A percentile compares a stretch with the other conserved stretches of the same genome.
Evolutionary conservation across 1,284 basidiomycete genomes (phyloP).

Genomic region (Sanghuangporus weigelae): DNA sequence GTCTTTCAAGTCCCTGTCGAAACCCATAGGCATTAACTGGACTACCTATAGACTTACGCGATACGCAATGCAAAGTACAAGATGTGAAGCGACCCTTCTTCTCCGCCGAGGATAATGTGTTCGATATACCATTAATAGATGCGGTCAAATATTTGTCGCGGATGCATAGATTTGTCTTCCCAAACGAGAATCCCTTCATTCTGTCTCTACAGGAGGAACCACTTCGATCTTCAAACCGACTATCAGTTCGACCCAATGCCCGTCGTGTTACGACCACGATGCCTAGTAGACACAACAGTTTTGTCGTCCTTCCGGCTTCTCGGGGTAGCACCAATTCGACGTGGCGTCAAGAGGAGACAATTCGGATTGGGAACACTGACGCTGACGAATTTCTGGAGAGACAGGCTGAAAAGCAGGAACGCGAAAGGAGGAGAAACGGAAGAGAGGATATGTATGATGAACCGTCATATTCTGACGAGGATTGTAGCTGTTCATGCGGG

Average conservation of each 20-base stretch:
- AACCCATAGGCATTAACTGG: background rate
- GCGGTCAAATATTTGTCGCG: background rate
- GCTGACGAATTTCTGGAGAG: background rate
- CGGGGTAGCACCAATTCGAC: background rate
- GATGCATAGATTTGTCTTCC: background rate
- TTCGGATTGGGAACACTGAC: constrained; percentile 10
- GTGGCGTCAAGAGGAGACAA: background rate
- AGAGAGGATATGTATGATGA: background rate
- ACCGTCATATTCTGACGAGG: background rate
- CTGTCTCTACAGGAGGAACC: background rate
- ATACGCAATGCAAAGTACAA: constrained; percentile 2
- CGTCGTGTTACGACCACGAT: background rate
- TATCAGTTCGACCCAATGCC: background rate
- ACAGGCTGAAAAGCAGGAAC: background rate
- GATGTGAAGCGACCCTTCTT: constrained; percentile 5
- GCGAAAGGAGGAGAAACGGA: background rate
- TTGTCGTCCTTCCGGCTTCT: constrained; percentile 9
- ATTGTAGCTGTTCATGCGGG: background rate
- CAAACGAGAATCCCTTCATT: constrained; percentile 1
- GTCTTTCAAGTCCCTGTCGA: constrained; percentile 20
- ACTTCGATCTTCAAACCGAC: background rate
- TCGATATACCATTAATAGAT: constrained; percentile 2
- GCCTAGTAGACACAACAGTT: constrained; percentile 11
- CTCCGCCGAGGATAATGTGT: background rate
- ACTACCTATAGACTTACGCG: constrained; percentile 10